These are phyloP conservation scores for Alternaria ventricosa DNA, from an alignment of 2,329 filamentous ascomycete genomes.

Conservation along the genomic window DNA sequence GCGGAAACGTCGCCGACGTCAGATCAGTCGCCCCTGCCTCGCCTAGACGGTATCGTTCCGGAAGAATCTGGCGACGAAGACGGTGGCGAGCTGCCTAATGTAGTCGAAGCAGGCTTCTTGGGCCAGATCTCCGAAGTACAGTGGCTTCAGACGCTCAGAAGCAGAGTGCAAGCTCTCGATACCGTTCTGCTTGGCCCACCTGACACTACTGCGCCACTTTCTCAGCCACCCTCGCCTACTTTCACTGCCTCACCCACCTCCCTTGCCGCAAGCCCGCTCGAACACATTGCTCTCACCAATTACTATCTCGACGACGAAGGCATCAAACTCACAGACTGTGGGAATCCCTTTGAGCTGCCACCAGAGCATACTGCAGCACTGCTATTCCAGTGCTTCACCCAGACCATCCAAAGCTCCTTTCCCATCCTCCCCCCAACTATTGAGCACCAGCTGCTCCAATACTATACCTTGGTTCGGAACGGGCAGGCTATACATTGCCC, in stretches of 20 bases:
- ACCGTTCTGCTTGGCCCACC: slow-evolving; percentile 12
- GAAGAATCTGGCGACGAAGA: slow-evolving; percentile 1
- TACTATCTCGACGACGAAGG: slow-evolving; percentile 37
- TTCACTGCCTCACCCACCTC: background rate
- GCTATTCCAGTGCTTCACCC: slow-evolving; percentile 39
- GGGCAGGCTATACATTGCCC: slow-evolving; percentile 7
- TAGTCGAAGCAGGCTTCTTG: slow-evolving; percentile 11
- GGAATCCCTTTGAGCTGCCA: slow-evolving; percentile 13
- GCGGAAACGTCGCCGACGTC: background rate
- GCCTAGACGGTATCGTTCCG: background rate
- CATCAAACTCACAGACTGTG: slow-evolving; percentile 12
- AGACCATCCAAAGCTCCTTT: slow-evolving; percentile 34
- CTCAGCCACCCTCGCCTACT: background rate
- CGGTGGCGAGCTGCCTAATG: background rate
- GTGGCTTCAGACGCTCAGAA: slow-evolving; percentile 25
- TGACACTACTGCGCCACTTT: background rate
- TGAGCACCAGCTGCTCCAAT: slow-evolving; percentile 11
- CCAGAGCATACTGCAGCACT: slow-evolving; percentile 19
- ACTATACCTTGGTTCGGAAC: slow-evolving; percentile 6
- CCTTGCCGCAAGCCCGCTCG: background rate
- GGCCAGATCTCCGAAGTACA: slow-evolving; percentile 29
- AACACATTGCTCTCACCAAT: background rate
- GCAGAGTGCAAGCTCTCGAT: background rate
- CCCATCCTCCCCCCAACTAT: slow-evolving; percentile 24
- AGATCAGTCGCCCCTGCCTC: background rate